Evolutionary conservation across 352 stramenopile genomes (phyloP).

Genomic region (Aphanomyces euteiches): DNA sequence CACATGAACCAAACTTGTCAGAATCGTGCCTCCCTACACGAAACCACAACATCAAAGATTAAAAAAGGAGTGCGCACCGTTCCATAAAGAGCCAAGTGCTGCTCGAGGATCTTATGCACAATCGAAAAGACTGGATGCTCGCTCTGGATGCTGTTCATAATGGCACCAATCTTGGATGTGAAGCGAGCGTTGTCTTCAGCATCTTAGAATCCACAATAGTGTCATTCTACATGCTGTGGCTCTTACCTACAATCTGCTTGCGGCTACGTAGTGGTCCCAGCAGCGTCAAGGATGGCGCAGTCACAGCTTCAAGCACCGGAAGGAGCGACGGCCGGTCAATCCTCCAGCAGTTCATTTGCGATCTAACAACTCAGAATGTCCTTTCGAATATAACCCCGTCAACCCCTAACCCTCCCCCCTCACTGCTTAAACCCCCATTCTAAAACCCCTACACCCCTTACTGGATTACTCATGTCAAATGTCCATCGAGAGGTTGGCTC

Average conservation of each 20-base stretch:
- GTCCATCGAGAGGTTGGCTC: too few species aligned
- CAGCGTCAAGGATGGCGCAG: neutral
- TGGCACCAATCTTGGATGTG: constrained; percentile 4
- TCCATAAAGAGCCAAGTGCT: neutral
- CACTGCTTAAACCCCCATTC: neutral
- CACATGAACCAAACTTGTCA: constrained; percentile 5
- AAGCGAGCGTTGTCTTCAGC: neutral
- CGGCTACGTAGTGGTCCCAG: constrained; percentile 3
- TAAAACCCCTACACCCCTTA: neutral
- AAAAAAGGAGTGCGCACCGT: constrained; percentile 2
- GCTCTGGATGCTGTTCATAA: constrained; percentile 2
- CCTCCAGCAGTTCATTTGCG: neutral
- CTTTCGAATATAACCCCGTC: too few species aligned
- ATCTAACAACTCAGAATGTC: neutral
- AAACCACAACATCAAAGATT: neutral
- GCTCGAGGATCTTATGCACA: neutral
- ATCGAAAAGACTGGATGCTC: constrained; percentile 17
- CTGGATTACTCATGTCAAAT: too few species aligned
- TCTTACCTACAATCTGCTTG: constrained; percentile 13
- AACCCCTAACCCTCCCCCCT: too few species aligned
- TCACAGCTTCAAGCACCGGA: neutral
- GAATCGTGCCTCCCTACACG: constrained; percentile 8
- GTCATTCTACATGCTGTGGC: neutral
- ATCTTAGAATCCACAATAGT: neutral
- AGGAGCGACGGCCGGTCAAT: constrained; percentile 5